These are phyloP conservation scores for Penicillium fimorum DNA, from an alignment of 495 filamentous ascomycete genomes.

Conservation along the genomic window DNA sequence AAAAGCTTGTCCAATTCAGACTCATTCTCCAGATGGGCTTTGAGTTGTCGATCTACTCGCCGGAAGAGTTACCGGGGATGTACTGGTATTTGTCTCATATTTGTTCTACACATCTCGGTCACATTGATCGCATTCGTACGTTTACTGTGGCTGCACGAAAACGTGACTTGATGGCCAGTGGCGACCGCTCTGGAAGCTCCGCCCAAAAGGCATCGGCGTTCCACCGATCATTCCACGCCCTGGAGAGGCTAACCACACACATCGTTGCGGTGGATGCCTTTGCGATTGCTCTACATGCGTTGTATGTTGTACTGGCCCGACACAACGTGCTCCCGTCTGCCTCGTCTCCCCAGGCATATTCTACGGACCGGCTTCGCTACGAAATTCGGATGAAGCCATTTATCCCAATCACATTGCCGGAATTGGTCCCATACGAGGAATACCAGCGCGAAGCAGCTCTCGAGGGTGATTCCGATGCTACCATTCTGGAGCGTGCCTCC, in stretches of 20 bases:
- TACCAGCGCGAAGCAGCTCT: slow-evolving; percentile 48
- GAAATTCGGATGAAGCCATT: slow-evolving; percentile 92
- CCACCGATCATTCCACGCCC: slow-evolving; percentile 53
- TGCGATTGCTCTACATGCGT: slow-evolving; percentile 61
- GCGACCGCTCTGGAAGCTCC: slow-evolving; percentile 1
- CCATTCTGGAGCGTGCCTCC: slow-evolving; percentile 59
- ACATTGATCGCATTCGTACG: slow-evolving; percentile 68
- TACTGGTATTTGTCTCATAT: slow-evolving; percentile 71
- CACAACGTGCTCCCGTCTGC: slow-evolving; percentile 54
- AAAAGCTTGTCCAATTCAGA: slow-evolving; percentile 84
- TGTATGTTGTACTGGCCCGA: slow-evolving; percentile 67
- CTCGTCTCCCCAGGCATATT: slow-evolving; percentile 64
- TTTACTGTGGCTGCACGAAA: slow-evolving; percentile 48
- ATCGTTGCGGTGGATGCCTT: slow-evolving; percentile 68
- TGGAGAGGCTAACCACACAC: slow-evolving; percentile 63
- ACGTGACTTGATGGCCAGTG: slow-evolving; percentile 24
- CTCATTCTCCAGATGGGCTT: slow-evolving; percentile 93
- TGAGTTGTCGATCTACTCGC: slow-evolving; percentile 84
- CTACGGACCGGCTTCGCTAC: slow-evolving; percentile 68
- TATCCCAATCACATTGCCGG: slow-evolving; percentile 63
- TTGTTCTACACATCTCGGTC: slow-evolving; percentile 49
- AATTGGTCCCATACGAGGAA: slow-evolving; percentile 64
- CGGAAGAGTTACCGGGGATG: slow-evolving; percentile 84
- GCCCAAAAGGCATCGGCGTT: slow-evolving; percentile 39
- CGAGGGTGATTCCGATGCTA: slow-evolving; percentile 38